Conservation (phyloP, 2,329 filamentous ascomycete genomes). For the Cercospora brassicicola region DNA sequence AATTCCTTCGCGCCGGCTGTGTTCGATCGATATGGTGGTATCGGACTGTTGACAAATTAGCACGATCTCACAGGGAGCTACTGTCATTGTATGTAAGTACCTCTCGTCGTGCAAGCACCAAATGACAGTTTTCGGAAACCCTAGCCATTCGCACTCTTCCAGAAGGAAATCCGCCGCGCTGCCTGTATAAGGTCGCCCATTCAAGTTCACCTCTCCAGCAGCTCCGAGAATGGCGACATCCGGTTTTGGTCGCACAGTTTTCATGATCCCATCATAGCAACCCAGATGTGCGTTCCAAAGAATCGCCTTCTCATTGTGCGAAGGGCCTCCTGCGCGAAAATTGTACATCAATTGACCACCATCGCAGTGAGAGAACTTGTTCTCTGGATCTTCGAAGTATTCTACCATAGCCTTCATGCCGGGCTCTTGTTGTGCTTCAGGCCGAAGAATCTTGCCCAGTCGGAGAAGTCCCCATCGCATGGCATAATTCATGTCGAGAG, state of each 20-base stretch:
- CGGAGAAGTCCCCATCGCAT: not conserved
- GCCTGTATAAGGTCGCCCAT: not conserved
- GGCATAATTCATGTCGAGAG: not conserved
- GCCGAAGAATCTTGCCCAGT: not conserved
- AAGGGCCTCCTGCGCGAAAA: not conserved
- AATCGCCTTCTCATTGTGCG: not conserved
- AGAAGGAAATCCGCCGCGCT: not conserved
- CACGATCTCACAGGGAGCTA: not conserved
- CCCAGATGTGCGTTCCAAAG: not conserved
- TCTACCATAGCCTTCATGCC: not conserved
- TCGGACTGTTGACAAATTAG: not conserved
- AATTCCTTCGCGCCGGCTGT: not conserved
- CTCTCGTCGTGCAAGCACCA: conserved; percentile 7
- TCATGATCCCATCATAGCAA: not conserved
- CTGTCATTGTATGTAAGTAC: not conserved
- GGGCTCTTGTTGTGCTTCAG: not conserved
- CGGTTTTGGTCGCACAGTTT: not conserved
- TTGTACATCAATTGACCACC: conserved; percentile 1
- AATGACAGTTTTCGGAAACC: not conserved
- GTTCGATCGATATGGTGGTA: not conserved
- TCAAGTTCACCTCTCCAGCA: not conserved
- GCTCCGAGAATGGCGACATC: not conserved
- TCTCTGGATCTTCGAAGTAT: not conserved
- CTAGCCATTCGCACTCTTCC: not conserved
- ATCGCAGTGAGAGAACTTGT: not conserved